Conservation (phyloP, 768 basidiomycete genomes). For the Termitomyces sp. region DNA sequence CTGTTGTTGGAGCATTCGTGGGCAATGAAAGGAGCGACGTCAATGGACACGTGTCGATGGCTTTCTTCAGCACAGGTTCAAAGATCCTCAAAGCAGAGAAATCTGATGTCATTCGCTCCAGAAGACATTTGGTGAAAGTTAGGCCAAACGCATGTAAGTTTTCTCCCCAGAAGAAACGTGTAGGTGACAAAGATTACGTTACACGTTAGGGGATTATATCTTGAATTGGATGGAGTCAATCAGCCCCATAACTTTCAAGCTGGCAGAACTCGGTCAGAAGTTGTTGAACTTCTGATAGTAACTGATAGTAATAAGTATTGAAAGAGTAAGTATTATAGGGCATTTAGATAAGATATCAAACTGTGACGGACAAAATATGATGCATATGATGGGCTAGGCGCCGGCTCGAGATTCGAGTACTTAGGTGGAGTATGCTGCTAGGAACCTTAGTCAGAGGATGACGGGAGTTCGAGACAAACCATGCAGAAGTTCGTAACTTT, state of each 20-base stretch:
- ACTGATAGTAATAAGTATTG: no score
- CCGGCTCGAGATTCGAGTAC: no score
- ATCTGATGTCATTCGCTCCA: conserved; percentile 30
- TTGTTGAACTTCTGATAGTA: neutral
- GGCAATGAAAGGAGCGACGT: conserved; percentile 18
- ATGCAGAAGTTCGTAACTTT: no score
- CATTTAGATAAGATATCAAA: neutral
- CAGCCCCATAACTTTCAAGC: neutral
- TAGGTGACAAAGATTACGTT: neutral
- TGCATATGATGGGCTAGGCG: no score
- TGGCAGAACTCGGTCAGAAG: neutral
- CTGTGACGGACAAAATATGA: no score
- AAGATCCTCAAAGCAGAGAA: conserved; percentile 29
- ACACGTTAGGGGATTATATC: neutral
- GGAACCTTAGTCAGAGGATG: no score
- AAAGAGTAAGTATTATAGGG: neutral
- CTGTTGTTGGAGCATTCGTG: conserved; percentile 33
- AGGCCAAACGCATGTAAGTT: neutral
- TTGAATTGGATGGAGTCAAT: neutral
- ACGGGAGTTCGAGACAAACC: no score
- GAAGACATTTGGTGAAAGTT: conserved; percentile 5
- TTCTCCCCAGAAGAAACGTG: neutral
- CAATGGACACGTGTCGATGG: conserved; percentile 25
- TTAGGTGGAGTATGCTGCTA: no score
- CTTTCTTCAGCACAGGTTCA: conserved; percentile 21